A percentile compares a stretch with the other conserved stretches of the same genome.
Evolutionary conservation across 2,329 filamentous ascomycete species (phyloP).

Genomic region (Fusarium humuli): DNA sequence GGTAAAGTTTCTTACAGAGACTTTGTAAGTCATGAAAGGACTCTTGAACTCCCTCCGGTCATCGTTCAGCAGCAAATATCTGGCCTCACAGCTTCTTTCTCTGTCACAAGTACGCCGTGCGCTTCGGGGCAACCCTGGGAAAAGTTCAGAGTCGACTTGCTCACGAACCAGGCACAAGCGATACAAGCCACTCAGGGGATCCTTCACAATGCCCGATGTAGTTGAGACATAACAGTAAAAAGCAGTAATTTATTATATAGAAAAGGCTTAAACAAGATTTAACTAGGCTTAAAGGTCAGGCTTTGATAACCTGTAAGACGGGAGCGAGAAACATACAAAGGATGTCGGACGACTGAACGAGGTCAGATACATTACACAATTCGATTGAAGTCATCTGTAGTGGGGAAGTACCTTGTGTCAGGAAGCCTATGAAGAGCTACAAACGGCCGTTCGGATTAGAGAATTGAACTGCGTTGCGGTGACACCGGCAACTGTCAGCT

Average conservation of each 20-base stretch:
- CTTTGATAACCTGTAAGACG: neutral
- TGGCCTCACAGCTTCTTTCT: neutral
- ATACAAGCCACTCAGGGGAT: neutral
- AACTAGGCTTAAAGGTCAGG: neutral
- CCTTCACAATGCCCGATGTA: neutral
- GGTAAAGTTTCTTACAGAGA: neutral
- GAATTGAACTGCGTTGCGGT: neutral
- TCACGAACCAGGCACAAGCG: neutral
- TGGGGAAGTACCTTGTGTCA: neutral
- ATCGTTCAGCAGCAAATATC: neutral
- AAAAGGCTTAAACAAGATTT: neutral
- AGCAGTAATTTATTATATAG: neutral
- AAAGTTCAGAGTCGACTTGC: neutral
- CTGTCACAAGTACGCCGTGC: too few species aligned
- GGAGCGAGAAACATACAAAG: neutral
- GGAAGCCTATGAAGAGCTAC: neutral
- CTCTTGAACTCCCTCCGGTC: neutral
- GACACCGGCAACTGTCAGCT: conserved; percentile 14
- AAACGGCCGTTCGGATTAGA: neutral
- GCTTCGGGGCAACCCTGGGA: too few species aligned
- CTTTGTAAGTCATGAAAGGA: neutral
- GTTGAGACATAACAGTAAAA: neutral
- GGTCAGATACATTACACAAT: neutral
- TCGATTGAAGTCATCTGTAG: neutral
- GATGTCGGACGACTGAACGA: neutral